Evolutionary conservation across 1,284 basidiomycete species (phyloP).

Genomic region (Schizophyllum amplum): DNA sequence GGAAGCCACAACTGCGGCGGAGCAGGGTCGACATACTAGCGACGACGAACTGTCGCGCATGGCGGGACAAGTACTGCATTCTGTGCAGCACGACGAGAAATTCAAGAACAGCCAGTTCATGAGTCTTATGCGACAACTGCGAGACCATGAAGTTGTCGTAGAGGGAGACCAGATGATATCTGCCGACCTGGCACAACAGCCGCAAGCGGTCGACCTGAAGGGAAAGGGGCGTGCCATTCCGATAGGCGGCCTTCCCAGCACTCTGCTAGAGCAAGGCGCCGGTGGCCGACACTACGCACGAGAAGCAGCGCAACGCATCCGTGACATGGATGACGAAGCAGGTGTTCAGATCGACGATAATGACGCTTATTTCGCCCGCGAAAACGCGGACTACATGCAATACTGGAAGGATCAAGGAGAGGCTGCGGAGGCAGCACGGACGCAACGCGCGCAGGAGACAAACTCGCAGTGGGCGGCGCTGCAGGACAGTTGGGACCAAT

Average conservation of each 20-base stretch:
- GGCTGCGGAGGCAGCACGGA: conserved; percentile 11
- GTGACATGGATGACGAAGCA: background rate
- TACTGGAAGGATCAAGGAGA: conserved; percentile 38
- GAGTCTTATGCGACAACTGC: conserved; percentile 77
- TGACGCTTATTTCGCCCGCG: conserved; percentile 63
- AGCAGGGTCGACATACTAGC: conserved; percentile 10
- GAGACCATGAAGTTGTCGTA: conserved; percentile 79
- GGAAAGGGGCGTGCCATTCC: conserved; percentile 53
- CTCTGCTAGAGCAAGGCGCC: too few relatives aligned
- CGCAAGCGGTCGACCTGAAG: conserved; percentile 40
- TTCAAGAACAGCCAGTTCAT: conserved; percentile 87
- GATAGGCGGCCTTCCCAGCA: background rate
- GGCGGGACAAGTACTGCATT: conserved; percentile 63
- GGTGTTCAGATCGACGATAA: conserved; percentile 39
- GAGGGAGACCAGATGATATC: conserved; percentile 75
- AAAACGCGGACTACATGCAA: conserved; percentile 57
- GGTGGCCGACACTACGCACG: conserved; percentile 5
- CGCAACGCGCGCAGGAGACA: conserved; percentile 7
- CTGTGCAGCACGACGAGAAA: conserved; percentile 71
- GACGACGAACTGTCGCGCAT: conserved; percentile 69
- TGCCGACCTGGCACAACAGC: conserved; percentile 22
- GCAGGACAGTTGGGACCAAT: conserved; percentile 80
- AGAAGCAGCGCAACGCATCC: background rate
- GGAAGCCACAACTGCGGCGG: background rate
- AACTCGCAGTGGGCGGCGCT: conserved; percentile 38